These are phyloP conservation scores for Taphrina flavorubra DNA, from an alignment of 1,139 yeast genomes.

Conservation along the genomic window DNA sequence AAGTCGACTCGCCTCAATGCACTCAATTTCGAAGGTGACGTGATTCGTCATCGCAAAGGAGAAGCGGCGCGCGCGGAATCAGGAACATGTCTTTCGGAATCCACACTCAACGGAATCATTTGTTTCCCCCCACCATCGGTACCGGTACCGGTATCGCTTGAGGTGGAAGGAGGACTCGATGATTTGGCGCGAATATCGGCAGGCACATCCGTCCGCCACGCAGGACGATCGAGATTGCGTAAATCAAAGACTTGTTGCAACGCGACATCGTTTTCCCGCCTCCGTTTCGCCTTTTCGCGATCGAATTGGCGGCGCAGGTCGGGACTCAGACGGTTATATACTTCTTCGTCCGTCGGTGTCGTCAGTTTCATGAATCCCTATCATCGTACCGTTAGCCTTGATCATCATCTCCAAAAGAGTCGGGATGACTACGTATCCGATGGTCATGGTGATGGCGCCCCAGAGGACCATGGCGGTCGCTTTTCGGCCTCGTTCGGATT, in stretches of 20 bases:
- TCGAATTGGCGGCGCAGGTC: conserved; percentile 36
- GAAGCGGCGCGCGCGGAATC: too few relatives aligned
- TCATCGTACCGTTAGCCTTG: neutral
- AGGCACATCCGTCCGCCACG: conserved; percentile 41
- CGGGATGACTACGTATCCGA: too few relatives aligned
- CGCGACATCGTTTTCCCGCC: conserved; percentile 20
- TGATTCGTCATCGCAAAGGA: too few relatives aligned
- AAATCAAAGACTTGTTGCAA: conserved; percentile 36
- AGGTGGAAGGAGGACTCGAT: too few relatives aligned
- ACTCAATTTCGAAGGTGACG: too few relatives aligned
- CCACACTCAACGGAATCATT: too few relatives aligned
- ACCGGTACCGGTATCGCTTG: too few relatives aligned
- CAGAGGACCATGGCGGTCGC: conserved; percentile 38
- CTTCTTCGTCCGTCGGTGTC: conserved; percentile 37
- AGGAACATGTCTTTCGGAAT: too few relatives aligned
- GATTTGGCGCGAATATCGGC: neutral
- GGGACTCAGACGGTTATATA: conserved; percentile 29
- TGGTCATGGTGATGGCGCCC: conserved; percentile 39
- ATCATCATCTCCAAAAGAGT: too few relatives aligned
- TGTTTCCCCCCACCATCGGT: too few relatives aligned
- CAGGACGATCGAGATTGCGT: conserved; percentile 37
- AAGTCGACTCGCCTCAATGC: too few relatives aligned
- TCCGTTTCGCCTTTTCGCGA: conserved; percentile 11
- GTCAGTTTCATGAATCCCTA: conserved; percentile 35
- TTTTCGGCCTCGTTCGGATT: conserved; percentile 35